These are phyloP conservation scores for Porpolomopsis calyptriformis DNA, from an alignment of 768 basidiomycete species.

Conservation along the genomic window DNA sequence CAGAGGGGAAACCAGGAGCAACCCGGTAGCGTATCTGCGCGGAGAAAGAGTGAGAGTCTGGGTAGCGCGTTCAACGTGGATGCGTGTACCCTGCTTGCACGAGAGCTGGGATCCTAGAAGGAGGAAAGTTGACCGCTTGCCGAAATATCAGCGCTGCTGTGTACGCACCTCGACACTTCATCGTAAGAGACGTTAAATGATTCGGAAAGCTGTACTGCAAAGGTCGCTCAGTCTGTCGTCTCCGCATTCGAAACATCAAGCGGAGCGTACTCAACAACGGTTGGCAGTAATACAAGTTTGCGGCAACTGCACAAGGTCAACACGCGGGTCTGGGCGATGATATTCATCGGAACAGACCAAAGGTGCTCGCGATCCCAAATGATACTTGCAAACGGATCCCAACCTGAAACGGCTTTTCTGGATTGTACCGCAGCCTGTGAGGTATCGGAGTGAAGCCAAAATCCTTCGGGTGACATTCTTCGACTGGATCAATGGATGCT, in stretches of 20 bases:
- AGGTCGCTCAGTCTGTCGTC: not conserved
- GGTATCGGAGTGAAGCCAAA: constrained; percentile 62
- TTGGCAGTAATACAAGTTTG: constrained; percentile 80
- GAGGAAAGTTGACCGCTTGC: not conserved
- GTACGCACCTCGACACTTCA: constrained; percentile 17
- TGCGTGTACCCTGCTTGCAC: constrained; percentile 36
- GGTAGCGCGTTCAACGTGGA: not conserved
- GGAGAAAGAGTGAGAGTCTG: not conserved
- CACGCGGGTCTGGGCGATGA: not conserved
- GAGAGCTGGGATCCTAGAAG: constrained; percentile 24
- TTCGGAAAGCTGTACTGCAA: constrained; percentile 32
- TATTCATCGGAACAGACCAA: constrained; percentile 27
- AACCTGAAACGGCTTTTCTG: constrained; percentile 40
- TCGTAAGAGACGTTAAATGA: constrained; percentile 25
- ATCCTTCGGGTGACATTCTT: constrained; percentile 38
- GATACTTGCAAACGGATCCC: constrained; percentile 41
- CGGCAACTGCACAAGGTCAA: constrained; percentile 32
- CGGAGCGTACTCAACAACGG: constrained; percentile 54
- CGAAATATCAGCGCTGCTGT: constrained; percentile 1
- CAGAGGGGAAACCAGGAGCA: constrained; percentile 67
- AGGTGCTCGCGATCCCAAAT: constrained; percentile 57
- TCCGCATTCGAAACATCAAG: not conserved
- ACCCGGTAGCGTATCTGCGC: constrained; percentile 56
- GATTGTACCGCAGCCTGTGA: constrained; percentile 39
- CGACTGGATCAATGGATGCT: too few species aligned